Evolutionary conservation across 2,329 filamentous ascomycete genomes (phyloP).

Genomic region (Trichoderma simmonsii): DNA sequence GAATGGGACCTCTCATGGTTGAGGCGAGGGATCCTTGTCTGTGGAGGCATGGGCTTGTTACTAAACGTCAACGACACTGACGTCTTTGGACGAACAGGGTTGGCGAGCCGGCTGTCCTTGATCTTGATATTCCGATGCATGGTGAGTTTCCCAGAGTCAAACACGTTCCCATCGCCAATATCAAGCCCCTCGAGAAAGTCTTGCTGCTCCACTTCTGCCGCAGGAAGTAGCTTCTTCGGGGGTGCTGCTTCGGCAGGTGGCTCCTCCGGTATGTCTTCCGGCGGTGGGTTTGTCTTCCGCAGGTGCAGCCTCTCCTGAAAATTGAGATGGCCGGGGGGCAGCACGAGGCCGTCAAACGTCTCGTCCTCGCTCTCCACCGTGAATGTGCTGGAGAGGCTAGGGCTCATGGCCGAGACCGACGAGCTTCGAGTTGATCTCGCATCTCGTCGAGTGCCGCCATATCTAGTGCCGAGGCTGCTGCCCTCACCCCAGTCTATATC

Average conservation of each 20-base stretch:
- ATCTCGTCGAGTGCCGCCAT: slow-evolving; percentile 80
- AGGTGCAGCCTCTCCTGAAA: slow-evolving; percentile 75
- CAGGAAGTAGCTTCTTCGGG: slow-evolving; percentile 31
- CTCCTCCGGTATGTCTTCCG: slow-evolving; percentile 45
- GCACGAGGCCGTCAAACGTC: slow-evolving; percentile 80
- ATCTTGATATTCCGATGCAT: slow-evolving; percentile 90
- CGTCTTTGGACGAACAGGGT: slow-evolving; percentile 68
- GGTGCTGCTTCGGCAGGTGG: slow-evolving; percentile 29
- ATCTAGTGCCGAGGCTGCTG: slow-evolving; percentile 86
- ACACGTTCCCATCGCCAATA: slow-evolving; percentile 76
- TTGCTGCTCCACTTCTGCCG: slow-evolving; percentile 54
- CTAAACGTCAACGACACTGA: slow-evolving; percentile 89
- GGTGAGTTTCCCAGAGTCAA: slow-evolving; percentile 76
- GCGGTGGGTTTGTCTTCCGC: slow-evolving; percentile 60
- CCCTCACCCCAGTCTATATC: slow-evolving; percentile 95
- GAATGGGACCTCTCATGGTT: slow-evolving; percentile 69
- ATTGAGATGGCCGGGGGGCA: slow-evolving; percentile 80
- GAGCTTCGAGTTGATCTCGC: slow-evolving; percentile 79
- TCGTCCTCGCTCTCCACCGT: slow-evolving; percentile 93
- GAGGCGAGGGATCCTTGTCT: slow-evolving; percentile 77
- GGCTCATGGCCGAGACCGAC: slow-evolving; percentile 83
- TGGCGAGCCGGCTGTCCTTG: slow-evolving; percentile 66
- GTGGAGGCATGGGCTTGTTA: slow-evolving; percentile 59
- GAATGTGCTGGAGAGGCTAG: slow-evolving; percentile 86
- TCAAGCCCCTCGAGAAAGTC: slow-evolving; percentile 87